Conservation (phyloP, 768 basidiomycete species). For the Naganishia friedmannii region DNA sequence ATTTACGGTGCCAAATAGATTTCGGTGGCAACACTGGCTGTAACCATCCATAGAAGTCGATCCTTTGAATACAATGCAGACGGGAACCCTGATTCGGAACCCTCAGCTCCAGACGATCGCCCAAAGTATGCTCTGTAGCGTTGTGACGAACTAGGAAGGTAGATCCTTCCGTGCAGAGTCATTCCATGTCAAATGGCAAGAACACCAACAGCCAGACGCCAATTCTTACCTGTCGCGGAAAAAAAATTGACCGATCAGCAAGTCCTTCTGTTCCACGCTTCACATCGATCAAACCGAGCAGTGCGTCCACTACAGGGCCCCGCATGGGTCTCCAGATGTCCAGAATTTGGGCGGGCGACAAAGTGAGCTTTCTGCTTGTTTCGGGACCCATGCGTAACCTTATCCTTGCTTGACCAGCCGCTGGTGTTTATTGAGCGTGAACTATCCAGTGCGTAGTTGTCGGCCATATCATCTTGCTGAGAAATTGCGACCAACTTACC, state of each 20-base stretch:
- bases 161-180: not conserved
- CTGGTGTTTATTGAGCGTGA: slow-evolving; percentile 3
- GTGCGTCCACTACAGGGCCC: slow-evolving; percentile 5
- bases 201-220: not conserved
- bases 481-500: not conserved
- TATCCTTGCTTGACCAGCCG: not conserved
- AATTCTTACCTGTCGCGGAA: slow-evolving; percentile 4
- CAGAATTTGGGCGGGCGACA: not conserved
- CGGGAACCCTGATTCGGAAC: no score
- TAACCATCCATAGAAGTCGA: no score
- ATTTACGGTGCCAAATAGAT: no score
- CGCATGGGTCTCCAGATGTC: slow-evolving; percentile 13
- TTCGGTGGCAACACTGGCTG: no score
- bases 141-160: slow-evolving; percentile 8
- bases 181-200: not conserved
- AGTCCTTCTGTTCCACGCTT: not conserved
- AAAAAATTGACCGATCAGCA: not conserved
- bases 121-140: no score
- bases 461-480: not conserved
- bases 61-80: no score
- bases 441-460: not conserved
- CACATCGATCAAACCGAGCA: not conserved
- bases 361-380: not conserved
- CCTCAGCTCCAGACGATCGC: no score
- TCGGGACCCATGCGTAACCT: not conserved